phyloP scores from a whole-genome alignment of 768 basidiomycete species.

The Auricularia cornea region DNA sequence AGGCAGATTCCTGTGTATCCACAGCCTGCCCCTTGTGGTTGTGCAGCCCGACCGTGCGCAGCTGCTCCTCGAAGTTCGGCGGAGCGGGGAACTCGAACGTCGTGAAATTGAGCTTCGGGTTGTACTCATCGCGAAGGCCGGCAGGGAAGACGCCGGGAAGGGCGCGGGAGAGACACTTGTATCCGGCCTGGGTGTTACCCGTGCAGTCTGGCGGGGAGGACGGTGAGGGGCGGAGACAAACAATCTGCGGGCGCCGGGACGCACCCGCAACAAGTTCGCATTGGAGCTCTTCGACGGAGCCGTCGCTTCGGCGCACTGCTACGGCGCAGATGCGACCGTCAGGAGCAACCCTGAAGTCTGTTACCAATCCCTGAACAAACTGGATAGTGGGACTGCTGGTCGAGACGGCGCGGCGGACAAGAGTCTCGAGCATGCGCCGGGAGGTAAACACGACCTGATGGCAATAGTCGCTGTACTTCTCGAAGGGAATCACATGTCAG shows the following conservation, averaged over 20 bases:
- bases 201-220: conserved; percentile 23
- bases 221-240: neutral
- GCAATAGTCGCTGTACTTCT: conserved; percentile 9
- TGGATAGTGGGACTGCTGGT: conserved; percentile 15
- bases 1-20: neutral
- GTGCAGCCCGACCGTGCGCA: neutral
- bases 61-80: neutral
- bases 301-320: conserved; percentile 10
- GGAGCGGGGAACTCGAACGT: conserved; percentile 12
- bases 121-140: conserved; percentile 9
- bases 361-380: conserved; percentile 20
- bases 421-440: conserved; percentile 22
- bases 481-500: conserved; percentile 8
- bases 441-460: conserved; percentile 15
- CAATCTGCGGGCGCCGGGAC: neutral
- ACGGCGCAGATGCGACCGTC: conserved; percentile 1
- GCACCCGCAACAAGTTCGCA: conserved; percentile 19
- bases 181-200: conserved; percentile 19
- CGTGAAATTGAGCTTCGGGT: conserved; percentile 19
- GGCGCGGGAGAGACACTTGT: conserved; percentile 18
- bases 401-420: conserved; percentile 21
- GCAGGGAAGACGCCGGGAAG: neutral
- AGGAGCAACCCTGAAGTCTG: conserved; percentile 11
- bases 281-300: conserved; percentile 6
- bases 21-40: neutral